These are phyloP conservation scores for Wickerhamiella bombiphila DNA, from an alignment of 805 yeast species.

Conservation along the genomic window DNA sequence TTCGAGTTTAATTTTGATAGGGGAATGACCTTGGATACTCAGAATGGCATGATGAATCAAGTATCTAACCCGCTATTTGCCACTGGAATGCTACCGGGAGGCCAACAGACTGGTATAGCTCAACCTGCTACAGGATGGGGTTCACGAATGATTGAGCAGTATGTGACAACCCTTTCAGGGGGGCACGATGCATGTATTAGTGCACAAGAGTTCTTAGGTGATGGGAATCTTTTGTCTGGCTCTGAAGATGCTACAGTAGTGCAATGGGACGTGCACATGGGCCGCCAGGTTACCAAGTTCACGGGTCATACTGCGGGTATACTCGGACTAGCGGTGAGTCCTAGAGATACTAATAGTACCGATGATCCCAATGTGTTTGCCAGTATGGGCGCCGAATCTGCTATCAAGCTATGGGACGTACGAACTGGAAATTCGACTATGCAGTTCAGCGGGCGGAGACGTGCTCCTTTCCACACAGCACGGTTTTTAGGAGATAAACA, in stretches of 20 bases:
- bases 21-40: no score
- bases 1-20: not conserved
- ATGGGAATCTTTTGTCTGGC: slow-evolving; percentile 5
- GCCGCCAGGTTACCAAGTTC: slow-evolving; percentile 81
- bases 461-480: not conserved
- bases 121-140: not conserved
- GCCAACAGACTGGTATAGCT: not conserved
- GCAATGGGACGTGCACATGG: slow-evolving; percentile 82
- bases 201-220: slow-evolving; percentile 8
- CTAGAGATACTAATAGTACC: not conserved
- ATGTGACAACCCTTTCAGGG: slow-evolving; percentile 1
- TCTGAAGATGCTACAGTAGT: slow-evolving; percentile 8
- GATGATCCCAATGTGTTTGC: slow-evolving; percentile 3
- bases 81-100: not conserved
- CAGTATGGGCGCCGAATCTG: slow-evolving; percentile 10
- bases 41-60: not conserved
- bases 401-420: slow-evolving; percentile 11
- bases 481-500: slow-evolving; percentile 8
- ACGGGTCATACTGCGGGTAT: slow-evolving; percentile 93
- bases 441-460: not conserved
- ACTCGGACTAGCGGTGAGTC: slow-evolving; percentile 72
- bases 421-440: slow-evolving; percentile 2
- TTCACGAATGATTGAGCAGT: not conserved
- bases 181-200: slow-evolving; percentile 13
- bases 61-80: not conserved